Evolutionary conservation across 2,329 filamentous ascomycete genomes (phyloP), one percentile per base, ranked within the genome.

Genomic region (Fusarium nelsonii): DNA sequence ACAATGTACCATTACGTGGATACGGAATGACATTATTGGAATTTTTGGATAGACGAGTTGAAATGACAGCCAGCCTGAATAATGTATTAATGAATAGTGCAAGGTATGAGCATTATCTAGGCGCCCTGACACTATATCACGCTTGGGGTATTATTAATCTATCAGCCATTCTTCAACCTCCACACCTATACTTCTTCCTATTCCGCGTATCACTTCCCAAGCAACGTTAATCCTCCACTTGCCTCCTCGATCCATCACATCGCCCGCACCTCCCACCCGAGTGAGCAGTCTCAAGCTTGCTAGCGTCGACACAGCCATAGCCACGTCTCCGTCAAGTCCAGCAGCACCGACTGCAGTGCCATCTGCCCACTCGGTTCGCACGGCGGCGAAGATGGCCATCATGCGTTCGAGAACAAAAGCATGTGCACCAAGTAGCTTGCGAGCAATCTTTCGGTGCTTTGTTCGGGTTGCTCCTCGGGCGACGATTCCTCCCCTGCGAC

Each of bases 161-260:
- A 90, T 84, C 57, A 93, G 79, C 85, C 90, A 94, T 76, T 95
- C 92, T 66, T 92, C 89, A 14, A 94, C 85, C 77, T 94, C 92
- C n/a, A 96, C 84, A 4, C 91, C 90, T 52, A 96, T 87, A 74
- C 87, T 90, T 74, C 92, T 82, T 30, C 91, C 92, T 67, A 96
- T 80, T 5, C 84, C 86, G 63, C 90, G 83, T 8, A 92, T 87
- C 66, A 91, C 88, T 74, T 96, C 93, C 91, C 91, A 94, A 2
- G 90, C 88, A 59, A 92, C 89, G 71, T 92, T 92, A 11, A 94
- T 90, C 74, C 91, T 88, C 91, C 92, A 96, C 78, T 91, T 90
- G 7, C 87, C 88, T 1, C 88, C 88, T 1, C 88, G 82, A 75
- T 95, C 92, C 73, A 93, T 82, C 28, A 85, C 80, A 78, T 94